Percentiles rank a stretch among this genome's conserved stretches.
phyloP scores from a whole-genome alignment of 2,329 filamentous ascomycete species.

The Ophiostoma australiae region DNA sequence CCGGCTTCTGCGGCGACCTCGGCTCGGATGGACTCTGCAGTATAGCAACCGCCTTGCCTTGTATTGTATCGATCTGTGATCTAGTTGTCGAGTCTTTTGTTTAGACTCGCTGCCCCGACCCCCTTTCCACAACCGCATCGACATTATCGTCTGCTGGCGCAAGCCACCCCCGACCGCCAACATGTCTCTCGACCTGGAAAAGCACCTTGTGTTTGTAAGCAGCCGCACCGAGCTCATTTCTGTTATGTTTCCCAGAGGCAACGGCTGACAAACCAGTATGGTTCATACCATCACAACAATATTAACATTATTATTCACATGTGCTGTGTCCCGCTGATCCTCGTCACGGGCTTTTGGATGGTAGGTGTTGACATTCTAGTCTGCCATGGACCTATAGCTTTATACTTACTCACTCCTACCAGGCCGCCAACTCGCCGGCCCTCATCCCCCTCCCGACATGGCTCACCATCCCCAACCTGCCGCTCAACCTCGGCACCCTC shows the following conservation, averaged over 20 bases:
- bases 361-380: constrained; percentile 41
- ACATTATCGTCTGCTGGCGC: neutral
- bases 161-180: constrained; percentile 20
- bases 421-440: constrained; percentile 59
- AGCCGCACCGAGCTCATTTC: neutral
- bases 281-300: constrained; percentile 73
- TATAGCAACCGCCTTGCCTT: constrained; percentile 16
- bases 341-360: constrained; percentile 66
- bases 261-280: constrained; percentile 56
- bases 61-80: neutral
- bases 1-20: constrained; percentile 9
- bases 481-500: constrained; percentile 62
- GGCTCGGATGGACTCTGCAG: constrained; percentile 18
- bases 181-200: constrained; percentile 73
- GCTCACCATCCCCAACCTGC: constrained; percentile 62
- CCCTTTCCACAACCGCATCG: neutral
- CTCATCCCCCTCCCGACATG: constrained; percentile 61
- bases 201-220: constrained; percentile 74
- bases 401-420: constrained; percentile 22
- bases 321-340: constrained; percentile 69
- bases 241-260: neutral
- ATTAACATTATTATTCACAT: constrained; percentile 77
- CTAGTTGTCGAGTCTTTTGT: neutral
- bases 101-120: neutral
- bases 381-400: neutral